A percentile compares a stretch with the other conserved stretches of the same genome.
Evolutionary conservation across 2,329 filamentous ascomycete species (phyloP).

Genomic region (Aspergillus pseudonomiae): DNA sequence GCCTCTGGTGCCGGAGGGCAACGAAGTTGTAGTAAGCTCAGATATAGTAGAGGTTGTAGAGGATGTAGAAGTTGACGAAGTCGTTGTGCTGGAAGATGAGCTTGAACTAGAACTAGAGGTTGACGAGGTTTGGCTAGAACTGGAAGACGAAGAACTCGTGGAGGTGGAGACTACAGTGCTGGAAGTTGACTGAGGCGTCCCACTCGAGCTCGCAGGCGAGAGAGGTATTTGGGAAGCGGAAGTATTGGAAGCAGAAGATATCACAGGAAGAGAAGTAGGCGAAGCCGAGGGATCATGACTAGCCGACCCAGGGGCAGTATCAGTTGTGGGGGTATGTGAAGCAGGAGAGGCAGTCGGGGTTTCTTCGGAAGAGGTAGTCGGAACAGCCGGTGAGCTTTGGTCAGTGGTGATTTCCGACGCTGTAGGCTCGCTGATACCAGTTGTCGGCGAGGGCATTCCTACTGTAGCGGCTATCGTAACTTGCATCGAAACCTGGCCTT

Average conservation of each 20-base stretch:
- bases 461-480: not conserved
- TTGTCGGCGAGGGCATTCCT: slow-evolving; percentile 8
- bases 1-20: slow-evolving; percentile 1
- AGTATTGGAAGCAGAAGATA: slow-evolving; percentile 1
- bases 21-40: slow-evolving; percentile 5
- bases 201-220: slow-evolving; percentile 5
- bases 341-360: slow-evolving; percentile 12
- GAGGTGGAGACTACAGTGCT: not conserved
- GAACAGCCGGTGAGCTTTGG: slow-evolving; percentile 7
- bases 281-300: slow-evolving; percentile 1
- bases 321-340: slow-evolving; percentile 12
- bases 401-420: slow-evolving; percentile 1
- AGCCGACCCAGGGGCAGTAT: slow-evolving; percentile 7
- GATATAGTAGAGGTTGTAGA: slow-evolving; percentile 12
- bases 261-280: slow-evolving; percentile 1
- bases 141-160: slow-evolving; percentile 3
- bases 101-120: slow-evolving; percentile 6
- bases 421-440: slow-evolving; percentile 5
- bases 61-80: slow-evolving; percentile 3
- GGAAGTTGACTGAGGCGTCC: not conserved
- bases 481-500: slow-evolving; percentile 6
- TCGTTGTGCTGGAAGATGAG: slow-evolving; percentile 4
- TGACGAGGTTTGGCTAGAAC: not conserved
- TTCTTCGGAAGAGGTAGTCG: slow-evolving; percentile 11
- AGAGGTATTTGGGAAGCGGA: slow-evolving; percentile 2